Base-by-base conservation (phyloP, 2,329 filamentous ascomycete species). In the Fusarium gaditjirri region DNA sequence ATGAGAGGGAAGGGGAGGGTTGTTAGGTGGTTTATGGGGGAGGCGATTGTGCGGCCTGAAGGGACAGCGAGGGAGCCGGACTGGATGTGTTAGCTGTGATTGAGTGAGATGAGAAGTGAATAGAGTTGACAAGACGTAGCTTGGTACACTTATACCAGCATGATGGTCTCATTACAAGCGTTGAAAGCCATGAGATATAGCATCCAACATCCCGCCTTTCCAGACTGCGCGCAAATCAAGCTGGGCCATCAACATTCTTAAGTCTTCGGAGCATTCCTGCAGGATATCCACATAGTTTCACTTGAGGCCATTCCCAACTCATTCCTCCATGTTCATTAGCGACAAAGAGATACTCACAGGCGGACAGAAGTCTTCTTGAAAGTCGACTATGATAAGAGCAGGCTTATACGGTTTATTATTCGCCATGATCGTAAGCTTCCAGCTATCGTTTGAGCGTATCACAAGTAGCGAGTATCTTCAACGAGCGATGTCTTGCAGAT, bases 321-420 rank as follows among this genome's bases (percentile, higher is more conserved):
- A 25, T 63, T 10, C 25, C 19, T 21, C 42, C 11, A 9, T 21
- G 8, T 21, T 27, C 17, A 21, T 17, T 4, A 19, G 8, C 17
- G 17, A 21, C 23, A 27, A 23, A 44, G 39, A 19, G 43, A 38
- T 49, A 84, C 91, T 84, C 83, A 96, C 94, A 17, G 95, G 94
- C 65, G 93, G 93, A 81, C 94, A 97, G 81, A 98, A 98, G 84
- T 98, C 95, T 81, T 98, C 92, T 82, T 98, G 96, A 78, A 97
- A 87, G 81, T 98, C 95, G 58, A 97, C 92, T 16, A 97, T 87
- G 52, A 97, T 82, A 29, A 90, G 82, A 5, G 88, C 88, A 7
- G 88, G 86, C 54, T 78, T 83, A 67, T 87, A 87, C 8, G 66
- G 21, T 8, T 62, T 71, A 1, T 33, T 23, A 23, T 31, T 44